Percentiles rank a stretch among this genome's conserved stretches.
These are phyloP conservation scores for Nemania diffusa DNA, from an alignment of 2,329 filamentous ascomycete species.

Conservation along the genomic window DNA sequence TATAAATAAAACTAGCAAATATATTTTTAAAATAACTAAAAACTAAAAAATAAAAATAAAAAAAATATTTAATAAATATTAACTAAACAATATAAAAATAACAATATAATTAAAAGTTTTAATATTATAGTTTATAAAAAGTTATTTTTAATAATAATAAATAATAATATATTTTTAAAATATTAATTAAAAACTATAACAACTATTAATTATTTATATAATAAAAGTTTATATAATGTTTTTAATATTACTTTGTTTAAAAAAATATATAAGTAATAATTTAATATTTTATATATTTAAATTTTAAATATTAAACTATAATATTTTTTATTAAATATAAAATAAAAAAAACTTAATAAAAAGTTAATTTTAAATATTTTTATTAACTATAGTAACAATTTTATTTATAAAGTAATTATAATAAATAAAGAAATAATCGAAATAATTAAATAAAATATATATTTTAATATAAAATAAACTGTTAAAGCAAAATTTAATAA, in stretches of 20 bases:
- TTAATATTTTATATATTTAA: constrained; percentile 14
- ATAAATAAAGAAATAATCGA: background rate
- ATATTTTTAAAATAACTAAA: background rate
- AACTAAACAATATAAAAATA: constrained; percentile 10
- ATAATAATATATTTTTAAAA: background rate
- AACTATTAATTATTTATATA: constrained; percentile 13
- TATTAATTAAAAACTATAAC: constrained; percentile 2
- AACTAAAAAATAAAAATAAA: background rate
- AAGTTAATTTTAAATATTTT: background rate
- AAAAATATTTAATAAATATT: background rate
- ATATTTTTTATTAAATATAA: background rate
- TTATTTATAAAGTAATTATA: background rate
- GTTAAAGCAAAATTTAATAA: background rate
- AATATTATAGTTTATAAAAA: too few relatives aligned
- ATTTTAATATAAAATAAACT: background rate
- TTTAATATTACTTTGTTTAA: constrained; percentile 12
- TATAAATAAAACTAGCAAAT: constrained; percentile 1
- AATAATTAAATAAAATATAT: constrained; percentile 7
- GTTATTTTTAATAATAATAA: constrained; percentile 13
- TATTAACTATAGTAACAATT: background rate
- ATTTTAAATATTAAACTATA: background rate
- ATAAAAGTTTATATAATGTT: background rate
- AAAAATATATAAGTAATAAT: constrained; percentile 2
- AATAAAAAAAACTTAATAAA: background rate
- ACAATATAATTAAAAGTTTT: constrained; percentile 16